Percentiles rank a stretch among this genome's conserved stretches.
Evolutionary conservation across 1,284 basidiomycete genomes (phyloP).

Genomic region (Ceratobasidium sp.): DNA sequence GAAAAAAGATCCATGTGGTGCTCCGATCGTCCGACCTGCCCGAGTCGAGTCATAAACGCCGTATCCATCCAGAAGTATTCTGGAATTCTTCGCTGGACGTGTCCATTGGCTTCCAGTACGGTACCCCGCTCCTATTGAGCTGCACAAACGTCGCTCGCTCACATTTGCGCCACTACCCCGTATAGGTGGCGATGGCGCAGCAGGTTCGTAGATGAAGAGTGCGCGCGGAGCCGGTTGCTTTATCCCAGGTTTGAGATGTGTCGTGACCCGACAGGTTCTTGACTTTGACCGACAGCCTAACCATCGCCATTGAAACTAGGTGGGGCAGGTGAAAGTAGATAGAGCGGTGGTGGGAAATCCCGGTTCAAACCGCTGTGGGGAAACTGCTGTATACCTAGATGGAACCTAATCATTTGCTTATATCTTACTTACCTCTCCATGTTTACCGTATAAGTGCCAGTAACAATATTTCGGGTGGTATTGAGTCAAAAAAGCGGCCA

Average conservation of each 20-base stretch:
- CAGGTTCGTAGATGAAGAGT: conserved; percentile 12
- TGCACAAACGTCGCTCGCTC: conserved; percentile 17
- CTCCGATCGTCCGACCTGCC: not conserved
- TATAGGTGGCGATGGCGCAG: conserved; percentile 25
- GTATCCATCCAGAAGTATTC: conserved; percentile 3
- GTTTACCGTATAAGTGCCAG: too few species aligned
- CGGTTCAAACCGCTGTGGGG: not conserved
- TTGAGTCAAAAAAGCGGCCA: too few species aligned
- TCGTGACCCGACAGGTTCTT: not conserved
- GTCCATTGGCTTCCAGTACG: conserved; percentile 7
- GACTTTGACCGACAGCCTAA: conserved; percentile 18
- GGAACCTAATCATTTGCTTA: not conserved
- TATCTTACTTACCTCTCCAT: not conserved
- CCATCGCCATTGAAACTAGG: not conserved
- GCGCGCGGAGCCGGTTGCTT: conserved; percentile 24
- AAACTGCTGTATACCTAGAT: too few species aligned
- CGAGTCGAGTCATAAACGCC: not conserved
- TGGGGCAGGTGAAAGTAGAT: too few species aligned
- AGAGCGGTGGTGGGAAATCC: not conserved
- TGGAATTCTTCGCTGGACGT: not conserved
- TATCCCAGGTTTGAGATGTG: not conserved
- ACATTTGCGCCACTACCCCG: not conserved
- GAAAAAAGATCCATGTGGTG: conserved; percentile 18
- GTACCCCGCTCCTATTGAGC: conserved; percentile 11
- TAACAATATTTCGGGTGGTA: too few species aligned